A percentile compares a stretch with the other conserved stretches of the same genome.
Evolutionary conservation across 768 basidiomycete species (phyloP).

Genomic region (Lanmaoa rubissima): DNA sequence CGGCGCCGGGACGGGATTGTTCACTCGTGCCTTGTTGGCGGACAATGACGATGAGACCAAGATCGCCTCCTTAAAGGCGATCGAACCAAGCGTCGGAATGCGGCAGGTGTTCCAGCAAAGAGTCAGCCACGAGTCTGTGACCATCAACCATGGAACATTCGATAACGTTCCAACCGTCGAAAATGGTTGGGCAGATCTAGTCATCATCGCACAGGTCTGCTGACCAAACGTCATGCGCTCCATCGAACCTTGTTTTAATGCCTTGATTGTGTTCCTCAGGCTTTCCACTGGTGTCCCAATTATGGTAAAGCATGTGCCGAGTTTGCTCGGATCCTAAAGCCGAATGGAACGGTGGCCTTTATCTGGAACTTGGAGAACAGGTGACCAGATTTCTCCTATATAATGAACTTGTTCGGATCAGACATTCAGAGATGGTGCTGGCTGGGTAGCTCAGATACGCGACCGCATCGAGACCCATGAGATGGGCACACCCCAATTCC

Average conservation of each 20-base stretch:
- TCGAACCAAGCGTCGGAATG: conserved; percentile 92
- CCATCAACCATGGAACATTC: conserved; percentile 66
- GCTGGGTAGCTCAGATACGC: conserved; percentile 76
- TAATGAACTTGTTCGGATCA: neutral
- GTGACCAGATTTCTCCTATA: conserved; percentile 29
- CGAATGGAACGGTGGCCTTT: conserved; percentile 64
- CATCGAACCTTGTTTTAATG: conserved; percentile 1
- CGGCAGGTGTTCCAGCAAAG: conserved; percentile 62
- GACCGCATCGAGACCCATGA: conserved; percentile 70
- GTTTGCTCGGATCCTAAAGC: conserved; percentile 78
- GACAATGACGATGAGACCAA: conserved; percentile 52
- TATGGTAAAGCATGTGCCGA: conserved; percentile 69
- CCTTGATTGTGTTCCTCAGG: conserved; percentile 43
- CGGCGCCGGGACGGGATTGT: conserved; percentile 86
- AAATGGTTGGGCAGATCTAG: conserved; percentile 72
- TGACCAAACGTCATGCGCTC: neutral
- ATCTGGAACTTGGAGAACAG: conserved; percentile 94
- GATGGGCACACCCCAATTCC: conserved; percentile 77
- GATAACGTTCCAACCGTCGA: conserved; percentile 52
- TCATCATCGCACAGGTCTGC: conserved; percentile 71
- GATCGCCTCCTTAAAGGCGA: conserved; percentile 56
- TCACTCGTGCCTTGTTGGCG: conserved; percentile 76
- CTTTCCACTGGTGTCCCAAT: conserved; percentile 93
- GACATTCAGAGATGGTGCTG: conserved; percentile 46
- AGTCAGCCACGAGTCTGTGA: conserved; percentile 51